Conservation (phyloP, 2,329 filamentous ascomycete genomes). For the Penicillium olsonii region DNA sequence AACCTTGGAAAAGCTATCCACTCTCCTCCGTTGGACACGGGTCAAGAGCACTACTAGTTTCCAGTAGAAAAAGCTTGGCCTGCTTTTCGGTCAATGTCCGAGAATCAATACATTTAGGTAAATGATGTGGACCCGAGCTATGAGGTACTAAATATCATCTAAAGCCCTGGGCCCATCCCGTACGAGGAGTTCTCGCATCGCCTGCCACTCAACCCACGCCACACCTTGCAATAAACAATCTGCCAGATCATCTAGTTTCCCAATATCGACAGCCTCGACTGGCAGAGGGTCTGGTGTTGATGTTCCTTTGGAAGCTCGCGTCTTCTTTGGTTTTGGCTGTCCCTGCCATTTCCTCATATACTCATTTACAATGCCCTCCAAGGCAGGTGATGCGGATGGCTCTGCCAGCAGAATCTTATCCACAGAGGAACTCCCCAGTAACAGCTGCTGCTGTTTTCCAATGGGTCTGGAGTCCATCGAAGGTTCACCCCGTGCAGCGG, state of each 20-base stretch:
- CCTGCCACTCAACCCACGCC: constrained; percentile 75
- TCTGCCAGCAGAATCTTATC: constrained; percentile 18
- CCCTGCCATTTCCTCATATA: constrained; percentile 35
- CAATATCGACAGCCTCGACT: constrained; percentile 20
- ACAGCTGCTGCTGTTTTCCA: not conserved
- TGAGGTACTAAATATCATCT: constrained; percentile 5
- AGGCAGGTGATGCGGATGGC: constrained; percentile 14
- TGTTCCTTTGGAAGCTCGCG: not conserved
- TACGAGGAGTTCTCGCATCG: constrained; percentile 31
- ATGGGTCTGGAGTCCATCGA: not conserved
- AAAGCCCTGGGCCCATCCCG: constrained; percentile 24
- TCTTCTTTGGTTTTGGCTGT: not conserved
- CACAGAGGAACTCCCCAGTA: constrained; percentile 10
- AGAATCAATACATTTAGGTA: too few species aligned
- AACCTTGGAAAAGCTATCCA: too few species aligned
- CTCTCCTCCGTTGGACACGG: too few species aligned
- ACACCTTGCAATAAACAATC: constrained; percentile 78
- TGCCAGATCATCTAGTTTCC: constrained; percentile 79
- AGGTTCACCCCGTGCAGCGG: constrained; percentile 5
- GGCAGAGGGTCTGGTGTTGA: not conserved
- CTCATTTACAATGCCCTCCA: constrained; percentile 25
- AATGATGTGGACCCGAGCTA: too few species aligned
- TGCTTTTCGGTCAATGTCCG: too few species aligned
- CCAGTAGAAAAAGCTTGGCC: too few species aligned
- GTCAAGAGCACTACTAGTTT: too few species aligned